Conservation (phyloP, 495 filamentous ascomycete species). For the Aspergillus conjunctus region DNA sequence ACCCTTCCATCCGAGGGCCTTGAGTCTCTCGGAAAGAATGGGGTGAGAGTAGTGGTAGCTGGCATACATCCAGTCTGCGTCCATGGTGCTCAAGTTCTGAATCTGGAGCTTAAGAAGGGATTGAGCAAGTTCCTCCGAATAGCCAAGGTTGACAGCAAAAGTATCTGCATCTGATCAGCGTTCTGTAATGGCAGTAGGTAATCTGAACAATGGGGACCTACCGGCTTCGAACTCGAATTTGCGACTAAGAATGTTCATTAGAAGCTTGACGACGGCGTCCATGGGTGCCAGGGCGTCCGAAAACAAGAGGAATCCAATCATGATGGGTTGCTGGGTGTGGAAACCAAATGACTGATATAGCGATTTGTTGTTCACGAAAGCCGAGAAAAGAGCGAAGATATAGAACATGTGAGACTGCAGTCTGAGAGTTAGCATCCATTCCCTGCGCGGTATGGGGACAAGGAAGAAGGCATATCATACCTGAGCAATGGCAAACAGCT, state of each 20-base stretch:
- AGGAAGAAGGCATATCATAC: constrained; percentile 46
- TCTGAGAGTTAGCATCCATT: constrained; percentile 28
- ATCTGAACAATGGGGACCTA: constrained; percentile 34
- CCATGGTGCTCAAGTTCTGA: constrained; percentile 97
- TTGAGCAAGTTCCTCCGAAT: constrained; percentile 77
- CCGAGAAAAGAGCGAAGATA: constrained; percentile 93
- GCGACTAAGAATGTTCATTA: constrained; percentile 94
- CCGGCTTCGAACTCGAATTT: constrained; percentile 95
- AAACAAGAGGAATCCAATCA: constrained; percentile 96
- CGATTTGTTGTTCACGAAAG: constrained; percentile 93
- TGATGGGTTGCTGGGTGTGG: constrained; percentile 79
- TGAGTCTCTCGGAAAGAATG: constrained; percentile 89
- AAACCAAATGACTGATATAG: constrained; percentile 92
- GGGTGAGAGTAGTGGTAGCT: constrained; percentile 98
- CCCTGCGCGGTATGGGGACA: neutral
- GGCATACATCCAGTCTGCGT: constrained; percentile 96
- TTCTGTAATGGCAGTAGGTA: neutral
- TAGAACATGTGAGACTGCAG: constrained; percentile 85
- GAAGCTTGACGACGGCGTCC: constrained; percentile 86
- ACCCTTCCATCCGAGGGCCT: constrained; percentile 81
- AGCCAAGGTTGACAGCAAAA: constrained; percentile 87
- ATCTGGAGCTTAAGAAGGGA: constrained; percentile 97
- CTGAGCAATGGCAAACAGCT: constrained; percentile 86
- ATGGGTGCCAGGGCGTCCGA: constrained; percentile 89
- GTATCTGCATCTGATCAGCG: constrained; percentile 49